Percentiles rank a stretch among this genome's conserved stretches.
phyloP scores from a whole-genome alignment of 805 yeast genomes.

The Peterozyma xylosa region DNA sequence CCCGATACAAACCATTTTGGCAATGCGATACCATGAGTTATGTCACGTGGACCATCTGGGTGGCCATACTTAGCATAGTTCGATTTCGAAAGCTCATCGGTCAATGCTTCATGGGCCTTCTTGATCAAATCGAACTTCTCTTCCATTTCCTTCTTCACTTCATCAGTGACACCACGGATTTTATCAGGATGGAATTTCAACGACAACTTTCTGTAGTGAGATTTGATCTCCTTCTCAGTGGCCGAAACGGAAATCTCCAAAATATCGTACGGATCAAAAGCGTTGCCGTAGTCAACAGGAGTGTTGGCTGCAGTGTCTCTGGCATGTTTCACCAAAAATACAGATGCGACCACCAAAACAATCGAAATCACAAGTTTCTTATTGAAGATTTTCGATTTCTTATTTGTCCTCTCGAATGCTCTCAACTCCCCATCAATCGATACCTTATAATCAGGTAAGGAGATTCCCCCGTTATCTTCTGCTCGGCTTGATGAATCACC shows the following conservation, averaged over 20 bases:
- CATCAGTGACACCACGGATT: constrained; percentile 54
- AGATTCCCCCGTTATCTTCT: constrained; percentile 9
- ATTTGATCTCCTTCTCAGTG: constrained; percentile 68
- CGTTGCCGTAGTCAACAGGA: constrained; percentile 25
- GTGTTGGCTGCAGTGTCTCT: constrained; percentile 37
- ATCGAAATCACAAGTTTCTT: constrained; percentile 19
- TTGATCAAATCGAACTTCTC: constrained; percentile 72
- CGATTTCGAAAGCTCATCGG: constrained; percentile 79
- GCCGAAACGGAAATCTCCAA: constrained; percentile 63
- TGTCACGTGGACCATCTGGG: constrained; percentile 95
- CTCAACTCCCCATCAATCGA: constrained; percentile 22
- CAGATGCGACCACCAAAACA: constrained; percentile 58
- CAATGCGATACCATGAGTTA: constrained; percentile 88
- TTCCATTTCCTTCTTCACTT: constrained; percentile 52
- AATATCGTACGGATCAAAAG: constrained; percentile 87
- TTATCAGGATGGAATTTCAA: constrained; percentile 93
- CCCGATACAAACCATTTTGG: constrained; percentile 90
- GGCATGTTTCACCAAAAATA: constrained; percentile 27
- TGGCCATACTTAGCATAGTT: constrained; percentile 87
- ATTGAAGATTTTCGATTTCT: constrained; percentile 27
- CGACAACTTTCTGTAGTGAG: constrained; percentile 80
- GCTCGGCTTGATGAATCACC: neutral
- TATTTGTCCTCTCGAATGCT: constrained; percentile 19
- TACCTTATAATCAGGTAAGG: constrained; percentile 24
- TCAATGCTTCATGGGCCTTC: constrained; percentile 90